phyloP scores from a whole-genome alignment of 257 asterid genomes.

The Lavandula angustifolia region DNA sequence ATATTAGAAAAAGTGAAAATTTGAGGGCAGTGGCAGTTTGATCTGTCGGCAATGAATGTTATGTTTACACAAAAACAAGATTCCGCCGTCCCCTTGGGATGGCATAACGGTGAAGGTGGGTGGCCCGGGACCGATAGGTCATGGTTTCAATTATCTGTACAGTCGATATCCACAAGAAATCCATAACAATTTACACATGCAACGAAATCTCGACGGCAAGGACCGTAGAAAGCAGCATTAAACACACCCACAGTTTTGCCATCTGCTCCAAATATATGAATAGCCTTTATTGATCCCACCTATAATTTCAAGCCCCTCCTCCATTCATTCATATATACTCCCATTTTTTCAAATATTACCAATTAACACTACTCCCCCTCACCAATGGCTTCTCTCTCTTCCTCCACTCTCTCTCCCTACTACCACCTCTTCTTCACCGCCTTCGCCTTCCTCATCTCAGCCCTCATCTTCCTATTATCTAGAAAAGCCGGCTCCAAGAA shows the following conservation, averaged over 20 bases:
- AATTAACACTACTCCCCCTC: background rate
- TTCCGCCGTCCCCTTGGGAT: too few relatives aligned
- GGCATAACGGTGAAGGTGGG: too few relatives aligned
- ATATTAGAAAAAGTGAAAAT: too few relatives aligned
- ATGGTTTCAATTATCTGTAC: too few relatives aligned
- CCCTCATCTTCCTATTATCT: slow-evolving; percentile 47
- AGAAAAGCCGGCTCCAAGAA: slow-evolving; percentile 49
- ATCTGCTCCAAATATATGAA: slow-evolving; percentile 14
- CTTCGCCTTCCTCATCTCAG: slow-evolving; percentile 47
- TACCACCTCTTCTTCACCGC: slow-evolving; percentile 65
- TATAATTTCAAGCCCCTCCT: slow-evolving; percentile 40
- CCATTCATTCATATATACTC: slow-evolving; percentile 29
- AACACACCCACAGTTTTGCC: slow-evolving; percentile 31
- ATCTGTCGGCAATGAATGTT: too few relatives aligned
- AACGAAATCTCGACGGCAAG: background rate
- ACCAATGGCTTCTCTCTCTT: slow-evolving; percentile 49
- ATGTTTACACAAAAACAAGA: too few relatives aligned
- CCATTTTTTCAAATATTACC: too few relatives aligned
- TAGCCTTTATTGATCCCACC: slow-evolving; percentile 44
- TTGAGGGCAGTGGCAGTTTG: too few relatives aligned
- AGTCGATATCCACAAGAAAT: too few relatives aligned
- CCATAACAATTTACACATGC: too few relatives aligned
- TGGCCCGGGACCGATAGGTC: too few relatives aligned
- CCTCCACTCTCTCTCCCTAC: slow-evolving; percentile 54
- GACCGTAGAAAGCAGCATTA: slow-evolving; percentile 18